These are phyloP conservation scores for Sphaerobolus stellatus DNA, from an alignment of 1,284 basidiomycete species.

Conservation along the genomic window DNA sequence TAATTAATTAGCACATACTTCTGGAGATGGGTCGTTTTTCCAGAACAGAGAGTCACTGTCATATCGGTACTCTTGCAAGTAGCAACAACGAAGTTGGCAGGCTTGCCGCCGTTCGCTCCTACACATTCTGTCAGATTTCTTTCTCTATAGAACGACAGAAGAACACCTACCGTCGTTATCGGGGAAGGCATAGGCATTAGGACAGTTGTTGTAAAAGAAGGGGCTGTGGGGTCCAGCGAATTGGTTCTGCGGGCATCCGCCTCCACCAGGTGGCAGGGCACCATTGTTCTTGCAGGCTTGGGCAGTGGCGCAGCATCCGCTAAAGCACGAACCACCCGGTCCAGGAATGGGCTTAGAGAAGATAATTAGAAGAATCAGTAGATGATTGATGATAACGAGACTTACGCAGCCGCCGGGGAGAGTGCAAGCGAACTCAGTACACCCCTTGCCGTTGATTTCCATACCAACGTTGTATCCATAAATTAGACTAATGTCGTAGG, in stretches of 20 bases:
- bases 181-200: conserved; percentile 33
- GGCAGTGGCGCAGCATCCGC: conserved; percentile 28
- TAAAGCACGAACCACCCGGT: conserved; percentile 26
- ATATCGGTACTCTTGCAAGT: conserved; percentile 31
- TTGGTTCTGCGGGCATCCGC: conserved; percentile 28
- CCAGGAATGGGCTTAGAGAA: conserved; percentile 28
- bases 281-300: conserved; percentile 24
- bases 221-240: conserved; percentile 31
- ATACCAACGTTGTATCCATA: conserved; percentile 39
- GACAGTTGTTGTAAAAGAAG: conserved; percentile 30
- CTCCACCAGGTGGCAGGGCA: conserved; percentile 28
- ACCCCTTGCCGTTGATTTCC: conserved; percentile 31
- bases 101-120: conserved; percentile 18
- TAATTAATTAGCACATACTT: too few relatives aligned
- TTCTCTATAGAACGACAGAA: neutral
- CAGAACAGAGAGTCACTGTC: conserved; percentile 33
- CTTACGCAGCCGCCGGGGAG: conserved; percentile 20
- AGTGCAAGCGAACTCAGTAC: conserved; percentile 32
- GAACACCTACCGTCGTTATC: conserved; percentile 31
- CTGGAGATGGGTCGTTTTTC: conserved; percentile 24
- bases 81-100: conserved; percentile 29
- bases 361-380: neutral
- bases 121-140: neutral
- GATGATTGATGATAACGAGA: neutral
- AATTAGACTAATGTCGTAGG: conserved; percentile 37